These are phyloP conservation scores for Antrodiella citrinella DNA, from an alignment of 768 basidiomycete species.

Conservation along the genomic window DNA sequence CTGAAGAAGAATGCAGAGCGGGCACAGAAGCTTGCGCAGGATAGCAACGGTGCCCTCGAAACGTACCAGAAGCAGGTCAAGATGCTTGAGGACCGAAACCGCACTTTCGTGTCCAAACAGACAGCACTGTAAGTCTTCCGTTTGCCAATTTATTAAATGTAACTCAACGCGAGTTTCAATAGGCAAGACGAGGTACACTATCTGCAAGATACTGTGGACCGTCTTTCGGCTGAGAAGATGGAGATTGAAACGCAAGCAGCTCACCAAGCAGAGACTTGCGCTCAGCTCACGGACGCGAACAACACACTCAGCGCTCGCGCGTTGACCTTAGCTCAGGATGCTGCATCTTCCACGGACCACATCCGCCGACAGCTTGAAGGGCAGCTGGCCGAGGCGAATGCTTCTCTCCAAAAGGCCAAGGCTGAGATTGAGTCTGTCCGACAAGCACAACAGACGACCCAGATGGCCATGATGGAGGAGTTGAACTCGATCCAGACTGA, in stretches of 20 bases:
- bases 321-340: constrained; percentile 64
- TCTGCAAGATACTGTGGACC: constrained; percentile 56
- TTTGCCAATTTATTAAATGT: not conserved
- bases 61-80: constrained; percentile 87
- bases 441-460: constrained; percentile 69
- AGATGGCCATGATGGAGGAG: constrained; percentile 82
- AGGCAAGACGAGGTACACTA: constrained; percentile 63
- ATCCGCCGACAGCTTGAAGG: constrained; percentile 49
- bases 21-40: constrained; percentile 84
- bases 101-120: constrained; percentile 40
- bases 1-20: constrained; percentile 89
- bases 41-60: constrained; percentile 70
- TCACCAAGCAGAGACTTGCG: constrained; percentile 66
- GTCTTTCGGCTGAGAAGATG: constrained; percentile 51
- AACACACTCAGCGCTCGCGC: constrained; percentile 65
- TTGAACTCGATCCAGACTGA: constrained; percentile 78
- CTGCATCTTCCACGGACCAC: constrained; percentile 44
- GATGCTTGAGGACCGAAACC: constrained; percentile 70
- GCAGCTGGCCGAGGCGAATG: constrained; percentile 54
- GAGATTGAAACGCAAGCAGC: constrained; percentile 61
- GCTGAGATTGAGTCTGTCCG: constrained; percentile 65
- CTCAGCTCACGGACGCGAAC: constrained; percentile 74
- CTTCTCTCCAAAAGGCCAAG: constrained; percentile 53
- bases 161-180: constrained; percentile 6
- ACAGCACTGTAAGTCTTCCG: constrained; percentile 42